Base-by-base conservation (phyloP, 495 filamentous ascomycete genomes). In the Gamarada debralockiae region DNA sequence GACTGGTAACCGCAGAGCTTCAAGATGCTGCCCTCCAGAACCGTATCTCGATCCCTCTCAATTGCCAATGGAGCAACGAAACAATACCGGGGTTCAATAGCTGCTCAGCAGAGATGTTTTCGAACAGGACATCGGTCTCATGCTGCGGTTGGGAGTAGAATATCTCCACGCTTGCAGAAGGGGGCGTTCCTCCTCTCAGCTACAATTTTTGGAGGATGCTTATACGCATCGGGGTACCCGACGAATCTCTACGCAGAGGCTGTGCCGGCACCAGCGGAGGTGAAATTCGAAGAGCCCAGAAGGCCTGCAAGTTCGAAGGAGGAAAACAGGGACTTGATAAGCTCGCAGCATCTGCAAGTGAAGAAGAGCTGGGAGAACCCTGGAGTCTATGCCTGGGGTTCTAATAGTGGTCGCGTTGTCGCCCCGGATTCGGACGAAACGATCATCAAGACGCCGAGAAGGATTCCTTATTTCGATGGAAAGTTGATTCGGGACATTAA, bases 331-430 rank as follows among this genome's bases (percentile, higher is more conserved):
- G 86, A 92, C 50, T 58, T 84, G 25, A 78, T 92, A 17, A 86
- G 85, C 59, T 83, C 82, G 9, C 82, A 90, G 60, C 88, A 92
- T 65, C 71, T 90, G 15, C 88, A 96, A 69, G 87, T 92, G 34
- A 91, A 89, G 73, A 83, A 79, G 61, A 95, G 89, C 63, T 85
- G 87, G 80, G 90, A 91, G 67, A 84, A 87, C 49, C 92, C 93
- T 2, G 93, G 89, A 0, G 85, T 97, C 1, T 96, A 95, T 70
- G 82, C 84, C 23, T 98, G 93, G 92, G 93, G 93, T 14, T 87
- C 85, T 2, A 98, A 98, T 62, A 76, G 71, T n/a, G 88, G 92
- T 34, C 73, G 75, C 48, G 92, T 97, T 3, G 89, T 84, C 23
- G 92, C 90, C 23, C 91, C 92, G 1, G 87, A 86, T 53, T 93